Evolutionary conservation across 2,329 filamentous ascomycete genomes (phyloP), one percentile per base, ranked within the genome.

Genomic region (Colletotrichum camelliae): DNA sequence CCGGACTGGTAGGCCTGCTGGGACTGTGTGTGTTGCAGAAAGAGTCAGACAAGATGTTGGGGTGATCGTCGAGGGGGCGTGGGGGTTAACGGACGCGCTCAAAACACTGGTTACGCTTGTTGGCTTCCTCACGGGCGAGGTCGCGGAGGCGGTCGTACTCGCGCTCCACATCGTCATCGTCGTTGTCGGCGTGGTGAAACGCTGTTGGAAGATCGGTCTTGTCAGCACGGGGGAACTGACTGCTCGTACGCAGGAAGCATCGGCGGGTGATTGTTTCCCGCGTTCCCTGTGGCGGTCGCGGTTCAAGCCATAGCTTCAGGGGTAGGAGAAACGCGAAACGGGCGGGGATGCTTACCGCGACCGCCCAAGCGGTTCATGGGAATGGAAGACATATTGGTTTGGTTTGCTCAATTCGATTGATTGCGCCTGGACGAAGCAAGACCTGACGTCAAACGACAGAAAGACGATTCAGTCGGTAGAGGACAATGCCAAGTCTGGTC

Each of bases 61-160:
- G 15, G n/a, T 52, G n/a, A 29, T 27, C 13, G 57, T n/a, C 21
- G 6, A 27, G n/a, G 18, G 60, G 60, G 57, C 12, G 43, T 12
- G 29, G 13, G 67, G 24, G 39, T 35, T 58, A 61, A 83, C 87
- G 71, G 87, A 95, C 93, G 81, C 89, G 89, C 78, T 95, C 91
- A 82, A 96, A 96, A 87, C 94, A 98, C 68, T 91, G 89, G 78
- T 91, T 91, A 79, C 95, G 94, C 87, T 97, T 95, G 67, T 89
- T 87, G 74, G 94, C 95, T 88, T 98, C 96, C 80, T 92, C 89
- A 78, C 95, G 93, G 21, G 96, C 97, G 21, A 96, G 90, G 79
- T 94, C 93, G 81, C 97, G 95, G 60, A 98, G 91, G 70, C 95
- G 94, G 83, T 98, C 96, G 85, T 98, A 98, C 87, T 98, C 96